Evolutionary conservation across 1,139 yeast genomes (phyloP).

Genomic region (Candida glucosophila): DNA sequence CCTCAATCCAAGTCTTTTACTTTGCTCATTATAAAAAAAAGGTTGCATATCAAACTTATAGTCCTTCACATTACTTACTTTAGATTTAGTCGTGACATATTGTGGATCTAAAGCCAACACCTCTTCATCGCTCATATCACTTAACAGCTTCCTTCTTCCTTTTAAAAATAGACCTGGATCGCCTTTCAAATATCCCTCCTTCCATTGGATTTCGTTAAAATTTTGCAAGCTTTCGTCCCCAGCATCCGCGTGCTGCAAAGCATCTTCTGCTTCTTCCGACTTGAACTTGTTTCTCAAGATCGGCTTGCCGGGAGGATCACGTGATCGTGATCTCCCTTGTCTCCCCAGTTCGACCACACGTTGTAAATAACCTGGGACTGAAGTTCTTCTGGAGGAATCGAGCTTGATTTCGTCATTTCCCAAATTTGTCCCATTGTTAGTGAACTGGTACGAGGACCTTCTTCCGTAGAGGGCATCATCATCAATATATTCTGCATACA

Average conservation of each 20-base stretch:
- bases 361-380: too few species aligned
- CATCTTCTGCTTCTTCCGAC: slow-evolving; percentile 3
- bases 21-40: slow-evolving; percentile 6
- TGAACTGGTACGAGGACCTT: too few species aligned
- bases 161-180: slow-evolving; percentile 2
- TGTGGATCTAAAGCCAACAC: slow-evolving; percentile 54
- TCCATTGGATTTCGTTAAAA: slow-evolving; percentile 1
- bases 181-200: too few species aligned
- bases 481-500: slow-evolving; percentile 20
- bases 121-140: slow-evolving; percentile 60
- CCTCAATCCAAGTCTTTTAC: too few species aligned
- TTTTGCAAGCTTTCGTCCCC: slow-evolving; percentile 4
- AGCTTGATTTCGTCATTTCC: not conserved
- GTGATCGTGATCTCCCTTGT: too few species aligned
- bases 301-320: slow-evolving; percentile 29
- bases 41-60: slow-evolving; percentile 36
- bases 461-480: slow-evolving; percentile 1
- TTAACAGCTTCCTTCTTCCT: slow-evolving; percentile 43
- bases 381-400: not conserved
- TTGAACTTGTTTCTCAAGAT: slow-evolving; percentile 30
- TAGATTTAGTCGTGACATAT: slow-evolving; percentile 27
- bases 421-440: too few species aligned
- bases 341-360: too few species aligned
- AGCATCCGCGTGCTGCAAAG: slow-evolving; percentile 6
- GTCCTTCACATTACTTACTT: slow-evolving; percentile 22